Conservation (phyloP, 2,329 filamentous ascomycete genomes). For the Talaromyces sp. region DNA sequence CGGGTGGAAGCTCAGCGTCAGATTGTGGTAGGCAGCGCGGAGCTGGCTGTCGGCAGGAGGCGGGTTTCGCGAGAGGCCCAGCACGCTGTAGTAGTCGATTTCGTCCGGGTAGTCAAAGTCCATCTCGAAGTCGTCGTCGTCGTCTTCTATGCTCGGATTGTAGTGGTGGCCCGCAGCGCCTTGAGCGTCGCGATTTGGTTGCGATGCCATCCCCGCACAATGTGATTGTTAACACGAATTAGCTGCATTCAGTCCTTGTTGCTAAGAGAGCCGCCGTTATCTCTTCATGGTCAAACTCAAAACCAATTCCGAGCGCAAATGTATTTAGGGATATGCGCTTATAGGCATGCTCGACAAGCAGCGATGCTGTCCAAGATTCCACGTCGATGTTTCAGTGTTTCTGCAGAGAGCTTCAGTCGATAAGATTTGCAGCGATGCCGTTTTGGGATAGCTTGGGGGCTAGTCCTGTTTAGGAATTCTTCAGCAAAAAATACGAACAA, state of each 20-base stretch:
- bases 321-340: background rate
- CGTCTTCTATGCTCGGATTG: slow-evolving; percentile 1
- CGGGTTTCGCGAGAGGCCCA: slow-evolving; percentile 34
- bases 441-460: background rate
- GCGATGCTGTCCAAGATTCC: background rate
- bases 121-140: slow-evolving; percentile 22
- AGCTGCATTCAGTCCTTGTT: background rate
- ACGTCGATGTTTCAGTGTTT: background rate
- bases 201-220: background rate
- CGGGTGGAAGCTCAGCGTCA: slow-evolving; percentile 41
- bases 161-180: background rate
- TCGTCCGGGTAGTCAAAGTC: slow-evolving; percentile 27
- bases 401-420: background rate
- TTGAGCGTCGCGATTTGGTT: background rate
- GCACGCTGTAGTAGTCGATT: slow-evolving; percentile 38
- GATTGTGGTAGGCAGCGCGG: slow-evolving; percentile 38
- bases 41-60: slow-evolving; percentile 37
- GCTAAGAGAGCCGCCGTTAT: background rate
- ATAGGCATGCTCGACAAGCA: background rate
- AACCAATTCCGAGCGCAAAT: background rate
- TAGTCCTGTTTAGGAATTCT: background rate
- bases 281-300: background rate
- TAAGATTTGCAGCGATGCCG: background rate
- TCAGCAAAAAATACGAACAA: too few relatives aligned
- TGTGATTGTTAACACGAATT: background rate